Evolutionary conservation across 2,329 filamentous ascomycete species (phyloP).

Genomic region (Sporothrix globosa): DNA sequence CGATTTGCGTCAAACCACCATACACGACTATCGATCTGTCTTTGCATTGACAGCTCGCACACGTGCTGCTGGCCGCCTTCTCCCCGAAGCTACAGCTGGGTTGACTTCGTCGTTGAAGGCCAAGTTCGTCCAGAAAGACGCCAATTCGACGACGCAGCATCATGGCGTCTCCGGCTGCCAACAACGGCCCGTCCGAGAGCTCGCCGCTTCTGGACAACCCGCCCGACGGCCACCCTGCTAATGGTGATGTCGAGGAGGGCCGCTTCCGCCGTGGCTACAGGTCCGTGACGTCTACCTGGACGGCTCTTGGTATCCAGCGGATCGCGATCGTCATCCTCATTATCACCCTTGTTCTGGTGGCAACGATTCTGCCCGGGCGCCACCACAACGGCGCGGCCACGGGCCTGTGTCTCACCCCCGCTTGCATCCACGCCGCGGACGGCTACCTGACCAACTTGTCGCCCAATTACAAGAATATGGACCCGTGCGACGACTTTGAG

Average conservation of each 20-base stretch:
- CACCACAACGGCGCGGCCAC: slow-evolving; percentile 24
- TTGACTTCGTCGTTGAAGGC: background rate
- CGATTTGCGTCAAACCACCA: background rate
- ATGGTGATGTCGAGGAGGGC: slow-evolving; percentile 5
- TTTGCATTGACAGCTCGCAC: slow-evolving; percentile 11
- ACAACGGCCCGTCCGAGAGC: slow-evolving; percentile 19
- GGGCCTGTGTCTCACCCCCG: slow-evolving; percentile 58
- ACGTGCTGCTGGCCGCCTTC: slow-evolving; percentile 8
- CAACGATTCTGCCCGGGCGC: slow-evolving; percentile 24
- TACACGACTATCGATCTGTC: background rate
- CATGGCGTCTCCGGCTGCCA: slow-evolving; percentile 20
- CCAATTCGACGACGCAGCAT: background rate
- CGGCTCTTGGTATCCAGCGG: slow-evolving; percentile 18
- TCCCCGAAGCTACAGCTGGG: background rate
- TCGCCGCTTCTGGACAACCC: slow-evolving; percentile 26
- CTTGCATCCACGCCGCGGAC: slow-evolving; percentile 66
- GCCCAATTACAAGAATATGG: slow-evolving; percentile 61
- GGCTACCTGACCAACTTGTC: slow-evolving; percentile 65
- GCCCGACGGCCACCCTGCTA: background rate
- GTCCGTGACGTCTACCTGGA: slow-evolving; percentile 1
- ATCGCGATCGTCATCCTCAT: slow-evolving; percentile 6
- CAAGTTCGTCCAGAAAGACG: background rate
- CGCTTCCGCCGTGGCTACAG: slow-evolving; percentile 23
- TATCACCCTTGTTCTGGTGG: slow-evolving; percentile 23
- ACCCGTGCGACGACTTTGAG: slow-evolving; percentile 72